Evolutionary conservation across 441 rosid species (phyloP).

Genomic region (Erodium texanum): DNA sequence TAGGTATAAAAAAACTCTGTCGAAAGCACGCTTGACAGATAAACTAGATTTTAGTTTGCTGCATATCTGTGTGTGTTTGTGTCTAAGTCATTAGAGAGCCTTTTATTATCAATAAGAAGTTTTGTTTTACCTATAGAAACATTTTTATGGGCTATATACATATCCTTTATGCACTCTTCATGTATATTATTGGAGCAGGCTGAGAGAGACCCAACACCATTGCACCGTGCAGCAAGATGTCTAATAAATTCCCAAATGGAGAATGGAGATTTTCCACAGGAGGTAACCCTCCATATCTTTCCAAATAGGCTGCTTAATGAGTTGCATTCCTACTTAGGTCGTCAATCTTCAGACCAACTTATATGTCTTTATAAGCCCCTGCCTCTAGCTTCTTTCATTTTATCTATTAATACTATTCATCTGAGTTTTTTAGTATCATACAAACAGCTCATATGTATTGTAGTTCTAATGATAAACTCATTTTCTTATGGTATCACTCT

Average conservation of each 20-base stretch:
- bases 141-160: no score
- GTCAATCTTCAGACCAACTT: background rate
- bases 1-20: background rate
- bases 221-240: conserved; percentile 44
- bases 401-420: no score
- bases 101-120: no score
- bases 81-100: no score
- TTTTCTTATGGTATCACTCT: no score
- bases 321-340: background rate
- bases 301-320: background rate
- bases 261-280: conserved; percentile 25
- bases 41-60: background rate
- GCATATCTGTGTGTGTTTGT: no score
- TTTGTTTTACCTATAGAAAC: no score
- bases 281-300: conserved; percentile 25
- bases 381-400: background rate
- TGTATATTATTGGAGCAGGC: conserved; percentile 21
- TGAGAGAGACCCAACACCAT: conserved; percentile 36
- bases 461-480: no score
- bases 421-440: background rate
- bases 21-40: background rate
- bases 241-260: conserved; percentile 39
- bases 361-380: background rate
- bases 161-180: no score
- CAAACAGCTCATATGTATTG: background rate